Base-by-base conservation (phyloP, 331 rosid genomes). In the Pyrus hybrid region DNA sequence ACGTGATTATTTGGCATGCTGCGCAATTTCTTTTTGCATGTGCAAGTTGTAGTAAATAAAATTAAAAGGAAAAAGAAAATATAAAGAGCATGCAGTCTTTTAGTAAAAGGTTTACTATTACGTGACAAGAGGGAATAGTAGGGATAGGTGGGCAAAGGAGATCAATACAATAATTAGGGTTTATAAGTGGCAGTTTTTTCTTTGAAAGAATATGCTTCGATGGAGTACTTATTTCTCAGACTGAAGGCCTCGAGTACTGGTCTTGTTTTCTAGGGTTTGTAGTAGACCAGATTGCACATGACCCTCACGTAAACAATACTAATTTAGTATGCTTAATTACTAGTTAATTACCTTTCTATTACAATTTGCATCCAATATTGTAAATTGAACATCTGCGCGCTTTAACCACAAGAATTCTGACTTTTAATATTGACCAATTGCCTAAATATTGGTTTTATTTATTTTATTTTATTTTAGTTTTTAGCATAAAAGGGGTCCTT, bases 11-110 rank as follows among this genome's bases (percentile, higher is more conserved):
- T 35, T 37, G 49, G 37, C 20, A 63, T n/a, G 13, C 21, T 8
- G 29, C 20, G 23, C 4, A 5, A 2, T 43, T 74, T 23, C 49
- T 17, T 53, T 17, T 68, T 56, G 66, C 80, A 56, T 76, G 80
- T 76, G 74, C 67, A 67, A 67, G 41, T 29, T 22, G 17, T 60
- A 20, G 53, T 73, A 67, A 76, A 76, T 53, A 30, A 76, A 67
- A 41, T 41, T 41, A 41, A 41, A 41, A 41, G 14, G 47, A 41
- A 12, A 41, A 41, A 12, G 45, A 41, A 67, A 70, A 53, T 5
- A 53, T 17, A 53, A 53, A 53, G 58, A 43, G 29, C 66, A 76
- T 67, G 79, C 67, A 76, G 53, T 11, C 30, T 35, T 33, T n/a
- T 49, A 4, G 28, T 57, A 30, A 53, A 51, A 64, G 35, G 66